phyloP scores from a whole-genome alignment of 148 eudicot species.

The Dysphania ambrosioides region DNA sequence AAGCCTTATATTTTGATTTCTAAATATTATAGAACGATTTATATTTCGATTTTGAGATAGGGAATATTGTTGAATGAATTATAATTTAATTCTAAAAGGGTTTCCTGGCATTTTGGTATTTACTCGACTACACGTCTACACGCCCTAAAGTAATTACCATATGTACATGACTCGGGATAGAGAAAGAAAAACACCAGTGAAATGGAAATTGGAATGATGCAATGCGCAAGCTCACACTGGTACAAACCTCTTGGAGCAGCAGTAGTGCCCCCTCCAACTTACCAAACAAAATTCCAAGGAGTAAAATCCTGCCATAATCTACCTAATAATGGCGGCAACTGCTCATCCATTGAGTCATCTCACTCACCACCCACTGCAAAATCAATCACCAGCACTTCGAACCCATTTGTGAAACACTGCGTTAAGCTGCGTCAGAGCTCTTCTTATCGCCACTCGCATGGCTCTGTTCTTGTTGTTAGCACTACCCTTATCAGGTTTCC shows the following conservation, averaged over 20 bases:
- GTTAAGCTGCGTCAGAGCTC: constrained; percentile 83
- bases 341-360: constrained; percentile 1
- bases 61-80: no score
- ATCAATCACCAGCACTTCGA: constrained; percentile 71
- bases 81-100: no score
- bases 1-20: no score
- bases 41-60: no score
- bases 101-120: no score
- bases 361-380: constrained; percentile 26
- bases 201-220: constrained; percentile 17
- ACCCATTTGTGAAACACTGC: constrained; percentile 89
- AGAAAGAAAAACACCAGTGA: background rate
- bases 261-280: background rate
- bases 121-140: no score
- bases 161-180: background rate
- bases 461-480: constrained; percentile 62
- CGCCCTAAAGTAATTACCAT: no score
- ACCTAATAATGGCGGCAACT: constrained; percentile 5
- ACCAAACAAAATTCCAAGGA: constrained; percentile 9
- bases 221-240: constrained; percentile 23
- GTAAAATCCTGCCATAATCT: constrained; percentile 9
- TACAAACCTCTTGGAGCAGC: constrained; percentile 12
- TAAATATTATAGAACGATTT: no score
- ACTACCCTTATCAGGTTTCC: constrained; percentile 65
- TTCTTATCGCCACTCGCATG: constrained; percentile 76